Evolutionary conservation across 768 basidiomycete genomes (phyloP).

Genomic region (Mycena rosella): DNA sequence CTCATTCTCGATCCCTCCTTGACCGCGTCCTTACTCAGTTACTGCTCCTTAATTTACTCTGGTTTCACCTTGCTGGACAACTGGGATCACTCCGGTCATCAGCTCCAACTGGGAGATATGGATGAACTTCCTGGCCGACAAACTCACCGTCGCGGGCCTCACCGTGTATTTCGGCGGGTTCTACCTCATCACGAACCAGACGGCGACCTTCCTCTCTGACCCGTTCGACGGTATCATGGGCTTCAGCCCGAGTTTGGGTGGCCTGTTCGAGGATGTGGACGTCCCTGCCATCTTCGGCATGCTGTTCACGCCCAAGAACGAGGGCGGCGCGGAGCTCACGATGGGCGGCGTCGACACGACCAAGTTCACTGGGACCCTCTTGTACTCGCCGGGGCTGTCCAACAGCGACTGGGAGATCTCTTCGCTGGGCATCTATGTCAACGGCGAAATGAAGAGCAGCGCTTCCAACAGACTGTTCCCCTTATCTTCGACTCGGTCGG

Average conservation of each 20-base stretch:
- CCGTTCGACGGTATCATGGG: conserved; percentile 39
- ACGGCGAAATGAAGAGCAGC: conserved; percentile 61
- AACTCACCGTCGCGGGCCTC: conserved; percentile 47
- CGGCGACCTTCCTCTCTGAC: conserved; percentile 31
- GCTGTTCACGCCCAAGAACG: conserved; percentile 42
- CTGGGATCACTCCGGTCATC: no score
- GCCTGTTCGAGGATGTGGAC: conserved; percentile 40
- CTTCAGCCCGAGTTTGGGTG: conserved; percentile 40
- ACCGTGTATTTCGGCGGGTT: conserved; percentile 38
- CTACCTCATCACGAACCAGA: conserved; percentile 51
- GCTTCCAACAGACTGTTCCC: conserved; percentile 53
- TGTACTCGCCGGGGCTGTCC: conserved; percentile 10
- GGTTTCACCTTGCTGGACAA: no score
- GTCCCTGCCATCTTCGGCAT: conserved; percentile 46
- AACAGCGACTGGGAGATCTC: neutral
- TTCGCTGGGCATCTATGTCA: conserved; percentile 54
- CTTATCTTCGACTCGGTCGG: conserved; percentile 70
- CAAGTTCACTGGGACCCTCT: conserved; percentile 42
- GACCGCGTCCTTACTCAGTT: no score
- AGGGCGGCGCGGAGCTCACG: conserved; percentile 46
- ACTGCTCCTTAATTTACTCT: no score
- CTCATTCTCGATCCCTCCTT: no score
- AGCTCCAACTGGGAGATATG: no score
- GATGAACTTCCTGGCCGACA: no score
- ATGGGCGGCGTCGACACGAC: conserved; percentile 49